Conservation (phyloP, 2,329 filamentous ascomycete genomes). For the Periglandula ipomoeae region DNA sequence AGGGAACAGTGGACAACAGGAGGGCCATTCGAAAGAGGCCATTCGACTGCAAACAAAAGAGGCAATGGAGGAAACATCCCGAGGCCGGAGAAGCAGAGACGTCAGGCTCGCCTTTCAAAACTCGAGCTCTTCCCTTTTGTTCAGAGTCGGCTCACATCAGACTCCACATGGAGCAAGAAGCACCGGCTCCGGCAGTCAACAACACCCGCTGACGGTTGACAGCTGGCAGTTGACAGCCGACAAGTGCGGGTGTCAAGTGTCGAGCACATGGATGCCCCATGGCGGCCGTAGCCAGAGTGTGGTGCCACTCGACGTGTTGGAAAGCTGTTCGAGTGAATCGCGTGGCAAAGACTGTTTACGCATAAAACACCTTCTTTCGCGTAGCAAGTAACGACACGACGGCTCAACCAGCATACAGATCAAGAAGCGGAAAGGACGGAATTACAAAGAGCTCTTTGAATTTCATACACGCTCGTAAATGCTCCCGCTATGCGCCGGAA, state of each 20-base stretch:
- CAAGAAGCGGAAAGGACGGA: not conserved
- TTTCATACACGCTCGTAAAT: not conserved
- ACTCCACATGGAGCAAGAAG: conserved; percentile 5
- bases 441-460: not conserved
- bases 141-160: conserved; percentile 6
- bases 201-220: not conserved
- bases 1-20: too few relatives aligned
- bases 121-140: conserved; percentile 6
- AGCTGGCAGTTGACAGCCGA: conserved; percentile 6
- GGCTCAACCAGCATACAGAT: not conserved
- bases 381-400: not conserved
- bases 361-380: not conserved
- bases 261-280: not conserved
- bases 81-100: not conserved
- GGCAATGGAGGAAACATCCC: conserved; percentile 1
- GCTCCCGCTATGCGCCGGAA: conserved; percentile 1
- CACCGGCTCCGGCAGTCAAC: not conserved
- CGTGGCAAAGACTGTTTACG: not conserved
- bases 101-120: not conserved
- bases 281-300: not conserved
- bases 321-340: not conserved
- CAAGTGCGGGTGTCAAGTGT: conserved; percentile 2
- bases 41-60: not conserved
- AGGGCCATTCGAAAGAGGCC: not conserved
- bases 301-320: conserved; percentile 1